A percentile compares a stretch with the other conserved stretches of the same genome.
Evolutionary conservation across 2,329 filamentous ascomycete genomes (phyloP).

Genomic region (Sarocladium kiliense): DNA sequence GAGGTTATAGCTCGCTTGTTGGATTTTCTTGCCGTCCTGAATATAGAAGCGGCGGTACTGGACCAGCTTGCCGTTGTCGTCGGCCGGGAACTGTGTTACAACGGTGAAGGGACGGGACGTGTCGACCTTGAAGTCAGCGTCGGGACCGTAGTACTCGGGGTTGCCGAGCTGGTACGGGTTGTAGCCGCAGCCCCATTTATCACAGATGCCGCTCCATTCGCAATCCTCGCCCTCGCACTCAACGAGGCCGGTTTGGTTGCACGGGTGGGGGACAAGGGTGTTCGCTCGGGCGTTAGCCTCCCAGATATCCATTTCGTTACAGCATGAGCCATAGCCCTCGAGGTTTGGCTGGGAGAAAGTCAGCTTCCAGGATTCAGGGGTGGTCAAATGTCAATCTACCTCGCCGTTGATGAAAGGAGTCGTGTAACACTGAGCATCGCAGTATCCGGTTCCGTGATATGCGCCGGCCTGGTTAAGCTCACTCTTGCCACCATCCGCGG

Average conservation of each 20-base stretch:
- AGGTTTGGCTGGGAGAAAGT: constrained; percentile 32
- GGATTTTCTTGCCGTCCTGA: constrained; percentile 42
- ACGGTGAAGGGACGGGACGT: constrained; percentile 36
- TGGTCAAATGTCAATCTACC: constrained; percentile 22
- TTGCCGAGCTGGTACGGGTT: constrained; percentile 33
- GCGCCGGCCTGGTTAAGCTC: constrained; percentile 52
- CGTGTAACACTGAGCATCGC: constrained; percentile 54
- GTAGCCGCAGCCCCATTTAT: constrained; percentile 38
- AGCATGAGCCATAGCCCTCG: constrained; percentile 40
- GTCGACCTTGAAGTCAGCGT: constrained; percentile 25
- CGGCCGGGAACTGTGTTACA: constrained; percentile 43
- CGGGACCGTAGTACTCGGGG: constrained; percentile 27
- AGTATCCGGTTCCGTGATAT: constrained; percentile 59
- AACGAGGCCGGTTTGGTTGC: constrained; percentile 37
- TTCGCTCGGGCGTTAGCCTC: constrained; percentile 44
- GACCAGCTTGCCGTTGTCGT: constrained; percentile 29
- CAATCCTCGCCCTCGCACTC: constrained; percentile 38
- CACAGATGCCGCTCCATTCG: constrained; percentile 32
- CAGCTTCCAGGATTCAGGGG: background rate
- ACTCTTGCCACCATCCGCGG: constrained; percentile 54
- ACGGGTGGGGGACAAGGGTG: constrained; percentile 43
- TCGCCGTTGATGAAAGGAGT: constrained; percentile 44
- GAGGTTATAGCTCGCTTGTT: constrained; percentile 25
- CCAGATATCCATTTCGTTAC: constrained; percentile 52
- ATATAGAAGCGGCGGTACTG: constrained; percentile 45